Evolutionary conservation across 306 rosid genomes (phyloP).

Genomic region (Quercus robur): DNA sequence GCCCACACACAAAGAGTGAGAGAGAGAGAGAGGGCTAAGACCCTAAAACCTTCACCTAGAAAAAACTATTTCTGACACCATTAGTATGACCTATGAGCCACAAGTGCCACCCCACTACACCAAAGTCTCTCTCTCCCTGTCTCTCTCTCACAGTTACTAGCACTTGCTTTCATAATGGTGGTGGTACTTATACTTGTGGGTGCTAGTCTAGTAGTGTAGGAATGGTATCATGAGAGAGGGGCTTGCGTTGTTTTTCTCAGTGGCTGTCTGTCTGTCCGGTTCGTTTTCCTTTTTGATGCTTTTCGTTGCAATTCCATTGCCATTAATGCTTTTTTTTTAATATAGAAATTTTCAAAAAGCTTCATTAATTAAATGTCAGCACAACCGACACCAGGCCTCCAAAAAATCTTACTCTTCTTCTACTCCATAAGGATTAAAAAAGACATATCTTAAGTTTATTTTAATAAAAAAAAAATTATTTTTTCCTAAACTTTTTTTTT

Average conservation of each 20-base stretch:
- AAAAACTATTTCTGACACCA: not conserved
- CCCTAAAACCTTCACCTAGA: not conserved
- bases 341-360: constrained; percentile 11
- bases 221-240: not conserved
- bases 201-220: not conserved
- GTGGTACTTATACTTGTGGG: constrained; percentile 29
- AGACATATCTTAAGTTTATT: too few relatives aligned
- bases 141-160: not conserved
- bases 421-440: not conserved
- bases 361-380: constrained; percentile 17
- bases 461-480: too few relatives aligned
- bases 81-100: not conserved
- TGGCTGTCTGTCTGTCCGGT: constrained; percentile 11
- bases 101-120: not conserved
- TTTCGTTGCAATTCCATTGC: constrained; percentile 8
- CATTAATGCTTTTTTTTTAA: constrained; percentile 34
- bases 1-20: not conserved
- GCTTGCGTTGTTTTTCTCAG: not conserved
- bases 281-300: constrained; percentile 12
- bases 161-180: not conserved
- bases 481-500: too few relatives aligned
- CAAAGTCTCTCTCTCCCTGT: not conserved
- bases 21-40: not conserved
- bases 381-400: constrained; percentile 12
- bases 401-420: not conserved